Conservation (phyloP, 164 flowering plant species). For the Stephania cephalantha region DNA sequence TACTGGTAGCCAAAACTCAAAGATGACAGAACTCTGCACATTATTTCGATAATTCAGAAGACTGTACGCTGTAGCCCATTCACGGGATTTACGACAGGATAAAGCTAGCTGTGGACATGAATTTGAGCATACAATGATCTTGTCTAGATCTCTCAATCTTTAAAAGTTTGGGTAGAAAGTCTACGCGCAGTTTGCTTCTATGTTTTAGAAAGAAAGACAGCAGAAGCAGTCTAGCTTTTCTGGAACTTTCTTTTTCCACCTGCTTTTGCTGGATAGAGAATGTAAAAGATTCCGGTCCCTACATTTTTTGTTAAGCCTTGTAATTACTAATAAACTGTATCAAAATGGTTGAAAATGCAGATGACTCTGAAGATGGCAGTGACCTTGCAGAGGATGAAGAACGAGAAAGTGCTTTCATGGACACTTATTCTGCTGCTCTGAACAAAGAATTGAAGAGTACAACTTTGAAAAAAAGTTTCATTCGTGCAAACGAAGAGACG, state of each 20-base stretch:
- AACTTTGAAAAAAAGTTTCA: conserved; percentile 64
- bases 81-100: not conserved
- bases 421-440: conserved; percentile 61
- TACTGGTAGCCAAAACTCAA: not conserved
- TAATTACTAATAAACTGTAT: not conserved
- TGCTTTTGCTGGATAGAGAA: no score
- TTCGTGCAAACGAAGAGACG: conserved; percentile 51
- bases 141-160: no score
- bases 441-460: conserved; percentile 56
- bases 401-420: conserved; percentile 49
- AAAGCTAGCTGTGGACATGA: not conserved
- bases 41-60: not conserved
- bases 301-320: not conserved
- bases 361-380: conserved; percentile 62
- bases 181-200: no score
- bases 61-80: not conserved
- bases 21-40: not conserved
- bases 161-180: no score
- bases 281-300: no score
- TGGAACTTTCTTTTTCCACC: no score
- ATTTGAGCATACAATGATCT: not conserved
- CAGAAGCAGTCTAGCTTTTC: no score
- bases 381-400: conserved; percentile 38
- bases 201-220: no score
- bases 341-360: conserved; percentile 25